Evolutionary conservation across 768 basidiomycete species (phyloP).

Genomic region (Phallus indusiatus): DNA sequence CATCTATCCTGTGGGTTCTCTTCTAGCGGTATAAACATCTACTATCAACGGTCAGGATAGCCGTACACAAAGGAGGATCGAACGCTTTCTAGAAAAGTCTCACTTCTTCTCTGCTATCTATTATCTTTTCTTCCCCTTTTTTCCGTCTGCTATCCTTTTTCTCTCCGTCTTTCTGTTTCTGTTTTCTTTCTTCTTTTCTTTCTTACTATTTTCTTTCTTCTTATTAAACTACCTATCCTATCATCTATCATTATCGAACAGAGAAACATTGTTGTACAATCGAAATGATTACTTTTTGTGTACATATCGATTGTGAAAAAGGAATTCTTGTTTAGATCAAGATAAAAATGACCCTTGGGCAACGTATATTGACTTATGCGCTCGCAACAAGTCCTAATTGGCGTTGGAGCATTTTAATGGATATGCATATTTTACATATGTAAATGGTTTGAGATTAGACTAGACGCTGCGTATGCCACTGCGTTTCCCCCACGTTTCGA

Average conservation of each 20-base stretch:
- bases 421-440: no score
- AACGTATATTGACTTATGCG: no score
- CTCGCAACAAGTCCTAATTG: no score
- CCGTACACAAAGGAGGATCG: neutral
- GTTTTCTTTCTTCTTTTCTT: constrained; percentile 13
- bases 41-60: neutral
- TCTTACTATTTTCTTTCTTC: neutral
- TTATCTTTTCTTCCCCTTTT: neutral
- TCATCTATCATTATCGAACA: neutral
- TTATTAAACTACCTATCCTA: neutral
- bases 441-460: no score
- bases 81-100: neutral
- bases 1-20: no score
- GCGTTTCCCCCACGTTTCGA: constrained; percentile 54
- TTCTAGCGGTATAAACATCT: no score
- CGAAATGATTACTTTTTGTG: neutral
- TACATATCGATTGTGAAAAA: neutral
- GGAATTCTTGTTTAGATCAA: neutral
- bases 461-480: constrained; percentile 9
- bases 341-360: no score
- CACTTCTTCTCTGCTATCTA: neutral
- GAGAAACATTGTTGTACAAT: neutral
- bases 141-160: constrained; percentile 2
- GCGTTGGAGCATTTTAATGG: no score
- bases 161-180: constrained; percentile 13